Evolutionary conservation across 306 rosid genomes (phyloP).

Genomic region (Casuarina equisetifolia): DNA sequence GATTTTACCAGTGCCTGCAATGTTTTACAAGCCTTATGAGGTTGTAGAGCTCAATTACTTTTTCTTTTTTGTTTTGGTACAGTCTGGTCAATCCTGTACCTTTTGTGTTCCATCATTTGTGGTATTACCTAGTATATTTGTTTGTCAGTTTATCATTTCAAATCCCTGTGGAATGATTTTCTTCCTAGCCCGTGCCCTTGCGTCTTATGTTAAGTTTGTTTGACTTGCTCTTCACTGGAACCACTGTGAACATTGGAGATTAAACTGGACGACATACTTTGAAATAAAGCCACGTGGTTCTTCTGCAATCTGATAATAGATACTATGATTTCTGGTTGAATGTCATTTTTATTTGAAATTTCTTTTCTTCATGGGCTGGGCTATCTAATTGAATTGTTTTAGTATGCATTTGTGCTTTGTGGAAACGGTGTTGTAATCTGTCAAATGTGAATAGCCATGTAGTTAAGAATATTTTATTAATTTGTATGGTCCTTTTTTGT

Average conservation of each 20-base stretch:
- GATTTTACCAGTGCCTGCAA: neutral
- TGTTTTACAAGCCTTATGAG: neutral
- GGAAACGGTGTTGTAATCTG: neutral
- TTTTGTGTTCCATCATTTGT: neutral
- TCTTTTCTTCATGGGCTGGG: neutral
- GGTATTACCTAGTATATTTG: neutral
- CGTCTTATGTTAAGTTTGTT: neutral
- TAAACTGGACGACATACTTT: neutral
- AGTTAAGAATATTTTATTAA: neutral
- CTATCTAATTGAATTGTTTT: neutral
- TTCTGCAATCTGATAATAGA: neutral
- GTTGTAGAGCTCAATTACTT: neutral
- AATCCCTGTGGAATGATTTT: neutral
- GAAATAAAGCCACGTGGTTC: neutral
- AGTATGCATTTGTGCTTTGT: neutral
- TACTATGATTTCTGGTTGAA: neutral
- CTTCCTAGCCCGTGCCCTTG: neutral
- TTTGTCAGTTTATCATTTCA: neutral
- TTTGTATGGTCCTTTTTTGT: neutral
- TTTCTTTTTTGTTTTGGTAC: neutral
- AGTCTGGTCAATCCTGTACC: neutral
- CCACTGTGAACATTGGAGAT: neutral
- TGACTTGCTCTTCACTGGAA: neutral
- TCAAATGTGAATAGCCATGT: neutral
- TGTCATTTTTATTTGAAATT: neutral